Evolutionary conservation across 2,329 filamentous ascomycete species (phyloP), one percentile per base, ranked within the genome.

Genomic region (Colletotrichum eleusines): DNA sequence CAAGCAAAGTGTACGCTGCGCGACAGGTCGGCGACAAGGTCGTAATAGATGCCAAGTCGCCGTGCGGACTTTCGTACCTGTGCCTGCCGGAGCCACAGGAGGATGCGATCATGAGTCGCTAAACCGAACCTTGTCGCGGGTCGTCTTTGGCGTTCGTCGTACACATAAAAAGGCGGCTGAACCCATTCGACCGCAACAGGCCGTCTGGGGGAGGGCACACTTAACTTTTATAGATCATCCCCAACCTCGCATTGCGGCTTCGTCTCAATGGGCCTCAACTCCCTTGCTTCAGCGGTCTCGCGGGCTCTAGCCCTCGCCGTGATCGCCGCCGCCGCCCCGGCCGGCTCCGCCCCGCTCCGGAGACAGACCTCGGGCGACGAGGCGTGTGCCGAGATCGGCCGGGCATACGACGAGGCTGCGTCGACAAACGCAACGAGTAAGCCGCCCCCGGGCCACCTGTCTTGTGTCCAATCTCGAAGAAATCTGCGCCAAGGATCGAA

Each of bases 341-440:
- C 62, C 3, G 20, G 20, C 3, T 35, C 31, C 5, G 50, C 44
- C 33, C 63, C 40, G 20, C 12, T 66, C 9, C 57, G 55, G 31
- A 60, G 55, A 23, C 67, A 61, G 28, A 4, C 53, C 5, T 23
- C 48, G 0, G 7, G 50, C 18, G 18, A 11, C 48, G 33, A 57
- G 6, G 67, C 67, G 12, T 70, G 67, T 31, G 67, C 63, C 4
- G 63, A 70, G 26, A 50, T 70, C 28, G 55, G 38, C 6, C 53
- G 31, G 8, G 55, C 42, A 8, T 70, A 61, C 55, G 63, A 66
- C 5, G 31, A 61, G 26, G 63, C 67, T 1, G 23, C 9, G 12
- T 23, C 18, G 2, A 23, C 63, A 11, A 33, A 61, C 20, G n/a
- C 55, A 4, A 46, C 38, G 2, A 16, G 63, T 66, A 16, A 7